A percentile compares a stretch with the other conserved stretches of the same genome.
phyloP scores from a whole-genome alignment of 768 basidiomycete species.

The Multifurca ochricompacta region DNA sequence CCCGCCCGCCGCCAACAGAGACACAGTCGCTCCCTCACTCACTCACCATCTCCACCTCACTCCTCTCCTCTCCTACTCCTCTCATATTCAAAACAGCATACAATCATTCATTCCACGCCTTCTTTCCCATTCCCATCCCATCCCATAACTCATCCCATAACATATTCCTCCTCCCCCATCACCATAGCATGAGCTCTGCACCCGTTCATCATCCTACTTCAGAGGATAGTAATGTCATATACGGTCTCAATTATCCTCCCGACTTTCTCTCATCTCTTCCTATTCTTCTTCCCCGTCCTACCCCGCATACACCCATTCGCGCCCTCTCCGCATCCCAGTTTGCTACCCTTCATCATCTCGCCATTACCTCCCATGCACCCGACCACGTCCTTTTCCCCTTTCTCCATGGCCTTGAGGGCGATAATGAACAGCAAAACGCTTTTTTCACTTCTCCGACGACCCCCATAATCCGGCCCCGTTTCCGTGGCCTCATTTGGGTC shows the following conservation, averaged over 20 bases:
- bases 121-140: no score
- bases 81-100: neutral
- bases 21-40: no score
- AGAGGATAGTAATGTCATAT: slow-evolving; percentile 6
- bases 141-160: slow-evolving; percentile 6
- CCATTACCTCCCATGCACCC: slow-evolving; percentile 62
- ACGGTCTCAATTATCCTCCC: slow-evolving; percentile 24
- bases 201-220: neutral
- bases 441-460: slow-evolving; percentile 49
- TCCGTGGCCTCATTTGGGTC: slow-evolving; percentile 77
- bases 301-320: slow-evolving; percentile 35
- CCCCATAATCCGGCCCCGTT: slow-evolving; percentile 30
- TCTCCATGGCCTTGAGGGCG: slow-evolving; percentile 78
- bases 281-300: slow-evolving; percentile 30
- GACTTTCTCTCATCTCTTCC: slow-evolving; percentile 25
- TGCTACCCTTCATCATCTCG: slow-evolving; percentile 51
- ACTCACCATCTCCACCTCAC: no score
- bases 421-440: slow-evolving; percentile 68
- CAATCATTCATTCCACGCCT: neutral
- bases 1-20: neutral
- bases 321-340: slow-evolving; percentile 42
- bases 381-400: slow-evolving; percentile 85
- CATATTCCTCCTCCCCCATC: neutral
- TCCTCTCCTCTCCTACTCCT: no score
- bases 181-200: slow-evolving; percentile 8